Conservation (phyloP, 78 protist genomes). For the Chrysochromulina parva region DNA sequence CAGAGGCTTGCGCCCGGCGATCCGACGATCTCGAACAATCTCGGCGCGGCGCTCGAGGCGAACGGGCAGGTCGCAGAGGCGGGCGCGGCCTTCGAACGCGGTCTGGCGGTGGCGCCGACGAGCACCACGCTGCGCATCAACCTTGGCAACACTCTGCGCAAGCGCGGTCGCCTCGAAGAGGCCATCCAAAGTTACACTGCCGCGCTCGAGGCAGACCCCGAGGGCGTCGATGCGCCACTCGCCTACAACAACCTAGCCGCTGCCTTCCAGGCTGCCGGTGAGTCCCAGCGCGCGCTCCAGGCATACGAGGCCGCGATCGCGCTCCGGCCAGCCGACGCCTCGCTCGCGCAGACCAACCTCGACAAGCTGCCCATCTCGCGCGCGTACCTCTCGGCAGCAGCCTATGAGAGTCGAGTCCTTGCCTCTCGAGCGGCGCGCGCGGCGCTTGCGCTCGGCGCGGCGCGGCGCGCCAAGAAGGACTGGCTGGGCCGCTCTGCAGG, state of each 20-base stretch:
- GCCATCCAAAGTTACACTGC: not conserved
- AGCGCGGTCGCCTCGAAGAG: not conserved
- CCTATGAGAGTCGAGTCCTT: too few relatives aligned
- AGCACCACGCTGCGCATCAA: not conserved
- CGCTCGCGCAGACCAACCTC: not conserved
- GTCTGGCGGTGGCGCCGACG: not conserved
- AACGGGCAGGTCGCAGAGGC: not conserved
- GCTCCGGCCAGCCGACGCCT: not conserved
- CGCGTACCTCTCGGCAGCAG: not conserved
- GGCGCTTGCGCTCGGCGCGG: not conserved
- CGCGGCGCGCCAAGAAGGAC: not conserved
- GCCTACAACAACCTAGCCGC: not conserved
- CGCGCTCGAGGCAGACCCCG: too few relatives aligned
- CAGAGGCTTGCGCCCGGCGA: not conserved
- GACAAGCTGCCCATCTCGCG: conserved; percentile 1
- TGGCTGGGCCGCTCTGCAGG: not conserved
- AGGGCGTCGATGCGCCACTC: not conserved
- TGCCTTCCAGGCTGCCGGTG: not conserved
- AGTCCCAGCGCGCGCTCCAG: not conserved
- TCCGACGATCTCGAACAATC: not conserved
- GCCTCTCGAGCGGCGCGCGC: not conserved
- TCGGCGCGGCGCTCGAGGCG: not conserved
- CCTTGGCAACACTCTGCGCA: not conserved
- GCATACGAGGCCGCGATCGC: not conserved
- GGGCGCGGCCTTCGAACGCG: not conserved